These are phyloP conservation scores for Mariannaea sp. DNA, from an alignment of 2,329 filamentous ascomycete genomes.

Conservation along the genomic window DNA sequence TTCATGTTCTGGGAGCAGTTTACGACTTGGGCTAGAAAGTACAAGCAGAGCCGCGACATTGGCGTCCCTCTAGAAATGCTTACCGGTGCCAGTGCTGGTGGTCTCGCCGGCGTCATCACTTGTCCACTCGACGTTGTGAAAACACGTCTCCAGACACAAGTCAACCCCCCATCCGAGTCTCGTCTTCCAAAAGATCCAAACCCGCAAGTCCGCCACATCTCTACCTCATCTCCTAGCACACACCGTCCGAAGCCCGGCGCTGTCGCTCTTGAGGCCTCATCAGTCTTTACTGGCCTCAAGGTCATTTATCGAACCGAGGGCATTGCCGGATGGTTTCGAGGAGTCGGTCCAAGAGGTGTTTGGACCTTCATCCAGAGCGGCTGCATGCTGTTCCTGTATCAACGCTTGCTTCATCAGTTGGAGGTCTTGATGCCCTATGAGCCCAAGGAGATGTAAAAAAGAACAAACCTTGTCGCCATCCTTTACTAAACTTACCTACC, in stretches of 20 bases:
- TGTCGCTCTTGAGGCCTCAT: conserved; percentile 83
- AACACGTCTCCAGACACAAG: conserved; percentile 92
- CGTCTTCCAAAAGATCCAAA: conserved; percentile 43
- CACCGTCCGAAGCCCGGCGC: conserved; percentile 79
- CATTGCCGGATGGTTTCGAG: conserved; percentile 87
- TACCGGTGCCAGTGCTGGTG: conserved; percentile 87
- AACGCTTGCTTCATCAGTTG: conserved; percentile 80
- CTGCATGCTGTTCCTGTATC: conserved; percentile 95
- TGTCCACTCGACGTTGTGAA: conserved; percentile 98
- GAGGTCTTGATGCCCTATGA: conserved; percentile 54
- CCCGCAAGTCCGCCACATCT: conserved; percentile 74
- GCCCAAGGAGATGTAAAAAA: conserved; percentile 33
- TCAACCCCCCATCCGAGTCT: conserved; percentile 51
- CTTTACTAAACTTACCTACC: not conserved
- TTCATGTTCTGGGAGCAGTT: conserved; percentile 99
- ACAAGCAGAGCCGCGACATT: conserved; percentile 81
- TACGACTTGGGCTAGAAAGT: conserved; percentile 77
- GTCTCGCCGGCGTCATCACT: conserved; percentile 90
- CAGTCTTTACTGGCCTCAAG: conserved; percentile 79
- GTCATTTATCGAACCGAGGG: conserved; percentile 93
- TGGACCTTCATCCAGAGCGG: conserved; percentile 98
- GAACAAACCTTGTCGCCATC: conserved; percentile 11
- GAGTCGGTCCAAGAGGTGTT: conserved; percentile 87
- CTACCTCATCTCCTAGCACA: conserved; percentile 87
- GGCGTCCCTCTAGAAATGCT: conserved; percentile 83